These are phyloP conservation scores for Kalmusia sp. DNA, from an alignment of 2,329 filamentous ascomycete species.

Conservation along the genomic window DNA sequence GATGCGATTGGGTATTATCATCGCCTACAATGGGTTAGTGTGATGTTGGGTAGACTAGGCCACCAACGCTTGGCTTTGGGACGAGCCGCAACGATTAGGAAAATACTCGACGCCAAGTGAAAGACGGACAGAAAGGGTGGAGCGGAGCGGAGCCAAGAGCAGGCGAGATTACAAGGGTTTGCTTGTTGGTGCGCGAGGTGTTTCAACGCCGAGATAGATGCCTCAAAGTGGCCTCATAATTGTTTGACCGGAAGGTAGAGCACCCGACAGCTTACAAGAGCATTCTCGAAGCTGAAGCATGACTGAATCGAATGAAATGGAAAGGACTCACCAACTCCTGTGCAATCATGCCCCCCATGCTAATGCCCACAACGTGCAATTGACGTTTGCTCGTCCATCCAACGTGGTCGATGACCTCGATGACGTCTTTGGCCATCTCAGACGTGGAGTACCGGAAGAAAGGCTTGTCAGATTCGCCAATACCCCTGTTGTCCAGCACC, in stretches of 20 bases:
- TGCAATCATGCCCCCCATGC: slow-evolving; percentile 90
- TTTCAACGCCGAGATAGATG: slow-evolving; percentile 24
- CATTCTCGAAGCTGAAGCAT: slow-evolving; percentile 20
- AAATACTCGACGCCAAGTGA: slow-evolving; percentile 1
- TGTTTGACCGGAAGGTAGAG: slow-evolving; percentile 28
- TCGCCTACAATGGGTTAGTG: slow-evolving; percentile 35
- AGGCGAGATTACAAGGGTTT: slow-evolving; percentile 32
- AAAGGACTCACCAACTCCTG: slow-evolving; percentile 71
- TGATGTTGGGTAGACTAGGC: neutral
- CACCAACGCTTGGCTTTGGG: too few relatives aligned
- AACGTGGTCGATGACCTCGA: slow-evolving; percentile 74
- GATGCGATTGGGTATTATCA: slow-evolving; percentile 56
- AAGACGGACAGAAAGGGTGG: slow-evolving; percentile 18
- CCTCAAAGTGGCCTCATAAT: slow-evolving; percentile 14
- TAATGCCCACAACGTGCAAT: slow-evolving; percentile 77
- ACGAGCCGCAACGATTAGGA: too few relatives aligned
- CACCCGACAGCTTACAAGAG: slow-evolving; percentile 27
- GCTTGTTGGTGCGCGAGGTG: slow-evolving; percentile 22
- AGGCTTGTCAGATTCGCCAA: slow-evolving; percentile 81
- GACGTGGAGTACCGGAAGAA: slow-evolving; percentile 78
- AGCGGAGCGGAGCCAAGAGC: slow-evolving; percentile 26
- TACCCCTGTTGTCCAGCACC: slow-evolving; percentile 83
- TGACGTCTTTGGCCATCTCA: slow-evolving; percentile 80
- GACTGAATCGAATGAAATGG: slow-evolving; percentile 12
- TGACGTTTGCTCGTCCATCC: slow-evolving; percentile 69